A percentile compares a stretch with the other conserved stretches of the same genome.
These are phyloP conservation scores for Physaria fendleri DNA, from an alignment of 345 rosid genomes.

Conservation along the genomic window DNA sequence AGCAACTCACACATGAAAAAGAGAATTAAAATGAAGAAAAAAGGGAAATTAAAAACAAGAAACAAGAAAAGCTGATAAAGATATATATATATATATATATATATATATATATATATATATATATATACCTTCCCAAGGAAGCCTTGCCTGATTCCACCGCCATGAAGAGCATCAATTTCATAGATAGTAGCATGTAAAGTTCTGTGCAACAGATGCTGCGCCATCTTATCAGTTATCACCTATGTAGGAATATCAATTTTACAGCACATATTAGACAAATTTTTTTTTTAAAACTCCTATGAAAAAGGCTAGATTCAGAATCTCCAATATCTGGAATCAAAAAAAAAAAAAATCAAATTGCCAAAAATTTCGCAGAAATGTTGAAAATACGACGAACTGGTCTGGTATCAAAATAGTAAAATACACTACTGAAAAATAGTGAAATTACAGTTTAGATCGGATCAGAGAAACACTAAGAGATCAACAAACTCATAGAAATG, in stretches of 20 bases:
- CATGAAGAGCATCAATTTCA: conserved; percentile 63
- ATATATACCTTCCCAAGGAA: conserved; percentile 64
- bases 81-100: conserved; percentile 26
- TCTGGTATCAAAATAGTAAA: too few species aligned
- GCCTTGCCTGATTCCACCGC: conserved; percentile 39
- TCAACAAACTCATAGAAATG: not conserved
- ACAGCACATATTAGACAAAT: not conserved
- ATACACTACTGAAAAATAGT: not conserved
- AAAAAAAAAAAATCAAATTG: not conserved
- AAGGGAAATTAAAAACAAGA: too few species aligned
- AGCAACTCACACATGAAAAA: not conserved
- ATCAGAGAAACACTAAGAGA: not conserved
- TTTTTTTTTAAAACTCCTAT: not conserved
- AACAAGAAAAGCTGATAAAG: not conserved
- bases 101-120: conserved; percentile 10
- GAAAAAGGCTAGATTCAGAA: conserved; percentile 8
- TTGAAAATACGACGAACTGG: not conserved
- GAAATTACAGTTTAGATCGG: not conserved
- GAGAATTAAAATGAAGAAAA: not conserved
- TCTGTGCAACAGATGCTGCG: conserved; percentile 70
- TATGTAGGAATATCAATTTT: not conserved
- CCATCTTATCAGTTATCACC: conserved; percentile 56
- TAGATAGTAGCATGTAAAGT: conserved; percentile 86
- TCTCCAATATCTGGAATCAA: conserved; percentile 16
- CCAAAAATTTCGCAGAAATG: not conserved